Evolutionary conservation across 192 early-diverging fungal genomes (phyloP).

Genomic region (Chytriomyces sp.): DNA sequence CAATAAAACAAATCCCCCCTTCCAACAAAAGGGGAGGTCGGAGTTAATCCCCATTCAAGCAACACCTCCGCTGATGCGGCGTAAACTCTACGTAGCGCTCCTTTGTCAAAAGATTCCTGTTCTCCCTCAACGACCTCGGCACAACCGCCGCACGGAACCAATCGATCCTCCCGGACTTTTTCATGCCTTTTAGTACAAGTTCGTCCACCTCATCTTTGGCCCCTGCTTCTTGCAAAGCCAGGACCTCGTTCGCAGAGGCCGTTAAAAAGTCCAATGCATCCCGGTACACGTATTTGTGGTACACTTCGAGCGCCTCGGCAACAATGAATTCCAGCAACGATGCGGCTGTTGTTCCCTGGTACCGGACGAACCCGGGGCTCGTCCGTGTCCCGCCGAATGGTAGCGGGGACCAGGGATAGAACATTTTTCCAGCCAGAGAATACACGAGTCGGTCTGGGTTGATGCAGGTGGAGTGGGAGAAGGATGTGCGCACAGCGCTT

Average conservation of each 20-base stretch:
- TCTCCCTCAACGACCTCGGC: too few relatives aligned
- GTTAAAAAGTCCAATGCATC: not conserved
- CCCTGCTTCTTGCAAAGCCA: not conserved
- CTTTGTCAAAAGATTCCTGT: too few relatives aligned
- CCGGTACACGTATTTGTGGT: not conserved
- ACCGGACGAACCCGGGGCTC: not conserved
- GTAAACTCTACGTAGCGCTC: too few relatives aligned
- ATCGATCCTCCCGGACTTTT: not conserved
- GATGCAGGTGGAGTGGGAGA: not conserved
- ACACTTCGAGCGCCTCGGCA: not conserved
- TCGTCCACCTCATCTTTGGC: not conserved
- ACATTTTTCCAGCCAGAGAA: not conserved
- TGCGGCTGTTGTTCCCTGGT: not conserved
- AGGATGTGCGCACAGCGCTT: not conserved
- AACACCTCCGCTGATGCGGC: too few relatives aligned
- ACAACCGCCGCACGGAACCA: not conserved
- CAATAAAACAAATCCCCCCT: too few relatives aligned
- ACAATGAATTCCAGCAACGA: not conserved
- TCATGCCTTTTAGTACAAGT: not conserved
- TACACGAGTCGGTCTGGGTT: slow-evolving; percentile 4
- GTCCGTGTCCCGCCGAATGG: slow-evolving; percentile 2
- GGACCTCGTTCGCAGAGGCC: not conserved
- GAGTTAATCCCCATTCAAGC: too few relatives aligned
- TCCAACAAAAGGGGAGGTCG: too few relatives aligned
- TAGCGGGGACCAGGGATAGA: not conserved